These are phyloP conservation scores for Cordyceps militaris DNA, from an alignment of 2,329 filamentous ascomycete genomes.

Conservation along the genomic window DNA sequence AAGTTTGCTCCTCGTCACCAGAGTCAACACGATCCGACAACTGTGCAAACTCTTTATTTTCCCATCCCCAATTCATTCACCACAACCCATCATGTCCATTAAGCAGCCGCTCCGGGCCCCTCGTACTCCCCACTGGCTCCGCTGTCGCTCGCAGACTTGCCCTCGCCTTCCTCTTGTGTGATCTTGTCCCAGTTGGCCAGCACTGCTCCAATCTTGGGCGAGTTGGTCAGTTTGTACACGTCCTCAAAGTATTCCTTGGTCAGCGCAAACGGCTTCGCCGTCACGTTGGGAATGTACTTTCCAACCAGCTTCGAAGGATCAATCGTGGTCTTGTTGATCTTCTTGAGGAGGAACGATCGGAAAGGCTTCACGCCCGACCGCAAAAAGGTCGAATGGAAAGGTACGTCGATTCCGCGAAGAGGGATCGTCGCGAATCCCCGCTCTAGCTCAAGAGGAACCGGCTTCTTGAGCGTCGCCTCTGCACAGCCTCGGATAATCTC, in stretches of 20 bases:
- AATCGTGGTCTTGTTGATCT: constrained; percentile 99
- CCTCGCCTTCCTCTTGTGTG: constrained; percentile 35
- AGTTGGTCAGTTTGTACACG: constrained; percentile 90
- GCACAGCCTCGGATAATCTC: constrained; percentile 88
- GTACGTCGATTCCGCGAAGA: constrained; percentile 93
- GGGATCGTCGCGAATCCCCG: constrained; percentile 96
- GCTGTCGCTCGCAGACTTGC: constrained; percentile 31
- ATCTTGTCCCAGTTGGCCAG: constrained; percentile 83
- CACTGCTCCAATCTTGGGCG: constrained; percentile 67
- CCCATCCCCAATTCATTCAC: not conserved
- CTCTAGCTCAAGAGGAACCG: constrained; percentile 79
- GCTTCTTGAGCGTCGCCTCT: constrained; percentile 81
- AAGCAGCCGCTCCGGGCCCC: constrained; percentile 36
- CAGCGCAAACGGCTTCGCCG: constrained; percentile 87
- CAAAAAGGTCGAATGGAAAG: constrained; percentile 98
- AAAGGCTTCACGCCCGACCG: constrained; percentile 98
- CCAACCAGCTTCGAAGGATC: constrained; percentile 94
- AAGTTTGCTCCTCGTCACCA: not conserved
- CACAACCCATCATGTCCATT: constrained; percentile 12
- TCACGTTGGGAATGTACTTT: constrained; percentile 99
- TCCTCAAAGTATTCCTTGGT: constrained; percentile 99
- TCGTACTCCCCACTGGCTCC: constrained; percentile 35
- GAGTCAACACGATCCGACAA: not conserved
- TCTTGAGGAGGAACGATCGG: constrained; percentile 96
- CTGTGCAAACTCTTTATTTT: not conserved